A percentile compares a stretch with the other conserved stretches of the same genome.
These are phyloP conservation scores for Dendrobium officinale DNA, from an alignment of 106 monocot genomes.

Conservation along the genomic window DNA sequence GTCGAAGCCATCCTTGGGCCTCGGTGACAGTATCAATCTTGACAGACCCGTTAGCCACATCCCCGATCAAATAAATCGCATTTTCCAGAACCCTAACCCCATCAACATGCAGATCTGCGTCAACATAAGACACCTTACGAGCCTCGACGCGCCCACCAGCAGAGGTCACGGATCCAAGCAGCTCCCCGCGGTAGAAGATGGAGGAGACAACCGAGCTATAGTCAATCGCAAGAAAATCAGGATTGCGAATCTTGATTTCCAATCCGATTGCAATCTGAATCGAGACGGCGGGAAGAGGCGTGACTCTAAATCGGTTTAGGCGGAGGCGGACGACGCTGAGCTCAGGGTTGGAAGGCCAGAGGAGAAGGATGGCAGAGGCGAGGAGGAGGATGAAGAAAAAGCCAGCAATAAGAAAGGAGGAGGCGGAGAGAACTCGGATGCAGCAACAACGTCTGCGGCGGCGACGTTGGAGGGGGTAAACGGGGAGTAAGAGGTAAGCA, in stretches of 20 bases:
- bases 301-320: slow-evolving; percentile 38
- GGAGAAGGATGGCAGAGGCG: slow-evolving; percentile 38
- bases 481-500: slow-evolving; percentile 29
- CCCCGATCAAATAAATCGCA: slow-evolving; percentile 61
- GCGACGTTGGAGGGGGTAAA: slow-evolving; percentile 14
- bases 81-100: slow-evolving; percentile 52
- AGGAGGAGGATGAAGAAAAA: slow-evolving; percentile 20
- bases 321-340: slow-evolving; percentile 48
- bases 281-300: slow-evolving; percentile 15
- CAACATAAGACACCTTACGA: slow-evolving; percentile 56
- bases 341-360: slow-evolving; percentile 64
- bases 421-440: slow-evolving; percentile 16
- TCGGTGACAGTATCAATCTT: slow-evolving; percentile 61
- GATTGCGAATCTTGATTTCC: slow-evolving; percentile 47
- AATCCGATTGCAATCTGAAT: slow-evolving; percentile 47
- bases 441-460: slow-evolving; percentile 7
- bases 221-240: slow-evolving; percentile 60
- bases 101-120: slow-evolving; percentile 59
- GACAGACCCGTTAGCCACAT: slow-evolving; percentile 44
- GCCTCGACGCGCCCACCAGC: slow-evolving; percentile 59
- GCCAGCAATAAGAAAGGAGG: slow-evolving; percentile 23
- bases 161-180: slow-evolving; percentile 44
- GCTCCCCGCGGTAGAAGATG: slow-evolving; percentile 57
- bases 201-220: slow-evolving; percentile 33
- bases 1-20: slow-evolving; percentile 49